phyloP scores from a whole-genome alignment of 2,329 filamentous ascomycete genomes.

The Botrytis paeoniae region DNA sequence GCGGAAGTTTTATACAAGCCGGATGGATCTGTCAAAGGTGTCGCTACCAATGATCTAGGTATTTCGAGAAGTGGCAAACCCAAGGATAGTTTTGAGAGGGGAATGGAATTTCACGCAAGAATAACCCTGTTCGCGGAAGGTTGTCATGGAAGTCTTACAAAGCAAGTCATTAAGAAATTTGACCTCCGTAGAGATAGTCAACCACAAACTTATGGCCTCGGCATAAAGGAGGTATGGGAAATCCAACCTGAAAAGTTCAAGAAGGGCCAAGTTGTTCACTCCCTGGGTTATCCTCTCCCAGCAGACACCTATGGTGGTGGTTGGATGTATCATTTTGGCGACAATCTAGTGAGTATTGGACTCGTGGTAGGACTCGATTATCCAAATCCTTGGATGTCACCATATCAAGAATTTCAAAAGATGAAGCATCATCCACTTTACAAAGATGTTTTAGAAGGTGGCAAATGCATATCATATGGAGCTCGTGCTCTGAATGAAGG shows the following conservation, averaged over 20 bases:
- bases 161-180: conserved; percentile 93
- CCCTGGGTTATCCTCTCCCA: conserved; percentile 87
- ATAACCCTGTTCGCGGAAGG: conserved; percentile 92
- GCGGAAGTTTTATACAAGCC: conserved; percentile 84
- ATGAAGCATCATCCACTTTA: conserved; percentile 97
- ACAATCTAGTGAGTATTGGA: conserved; percentile 90
- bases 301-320: conserved; percentile 90
- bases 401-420: conserved; percentile 96
- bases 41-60: conserved; percentile 93
- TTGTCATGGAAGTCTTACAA: conserved; percentile 91
- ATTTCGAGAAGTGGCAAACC: conserved; percentile 77
- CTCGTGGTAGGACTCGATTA: conserved; percentile 94
- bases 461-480: conserved; percentile 96
- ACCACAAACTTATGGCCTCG: conserved; percentile 91
- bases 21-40: conserved; percentile 87
- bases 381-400: conserved; percentile 91
- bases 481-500: conserved; percentile 90
- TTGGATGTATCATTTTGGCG: conserved; percentile 99
- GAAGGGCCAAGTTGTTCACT: conserved; percentile 80
- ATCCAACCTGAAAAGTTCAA: conserved; percentile 88
- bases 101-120: conserved; percentile 96
- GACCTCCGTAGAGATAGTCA: conserved; percentile 85
- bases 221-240: conserved; percentile 97
- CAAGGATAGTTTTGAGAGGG: conserved; percentile 88
- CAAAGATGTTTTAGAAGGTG: conserved; percentile 80